Evolutionary conservation across 1,139 yeast genomes (phyloP).

Genomic region (Geotrichum citri-aurantii): DNA sequence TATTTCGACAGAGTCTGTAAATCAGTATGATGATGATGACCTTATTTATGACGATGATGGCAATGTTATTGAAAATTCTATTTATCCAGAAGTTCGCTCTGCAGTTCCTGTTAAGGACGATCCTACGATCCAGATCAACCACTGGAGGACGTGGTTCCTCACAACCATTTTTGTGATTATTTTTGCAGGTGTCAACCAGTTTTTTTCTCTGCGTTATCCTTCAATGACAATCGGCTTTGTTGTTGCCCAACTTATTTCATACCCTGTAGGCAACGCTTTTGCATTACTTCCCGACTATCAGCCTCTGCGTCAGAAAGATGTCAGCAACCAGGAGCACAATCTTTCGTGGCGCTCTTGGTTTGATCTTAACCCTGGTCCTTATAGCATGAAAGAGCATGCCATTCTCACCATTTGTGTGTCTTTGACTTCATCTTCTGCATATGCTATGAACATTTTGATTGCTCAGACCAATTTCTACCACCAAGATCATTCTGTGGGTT

Average conservation of each 20-base stretch:
- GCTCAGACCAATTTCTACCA: slow-evolving; percentile 42
- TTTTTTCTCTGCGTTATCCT: slow-evolving; percentile 48
- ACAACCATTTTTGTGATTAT: slow-evolving; percentile 30
- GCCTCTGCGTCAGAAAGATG: slow-evolving; percentile 22
- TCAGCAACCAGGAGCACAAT: slow-evolving; percentile 37
- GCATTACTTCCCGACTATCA: slow-evolving; percentile 43
- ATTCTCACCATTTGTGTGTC: slow-evolving; percentile 46
- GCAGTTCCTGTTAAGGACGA: slow-evolving; percentile 53
- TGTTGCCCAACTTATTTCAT: slow-evolving; percentile 50
- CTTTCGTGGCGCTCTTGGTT: slow-evolving; percentile 39
- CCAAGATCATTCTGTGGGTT: slow-evolving; percentile 46
- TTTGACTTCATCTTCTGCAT: slow-evolving; percentile 44
- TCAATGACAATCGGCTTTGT: slow-evolving; percentile 42
- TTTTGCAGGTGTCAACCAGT: slow-evolving; percentile 46
- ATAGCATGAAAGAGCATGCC: slow-evolving; percentile 53
- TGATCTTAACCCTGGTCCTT: slow-evolving; percentile 48
- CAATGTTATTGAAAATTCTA: slow-evolving; percentile 35
- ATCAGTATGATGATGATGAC: background rate
- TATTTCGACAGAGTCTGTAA: background rate
- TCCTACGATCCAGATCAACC: slow-evolving; percentile 41
- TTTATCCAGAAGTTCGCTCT: slow-evolving; percentile 57
- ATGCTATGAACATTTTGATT: slow-evolving; percentile 45
- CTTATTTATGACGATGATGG: slow-evolving; percentile 3
- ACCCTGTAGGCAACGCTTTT: slow-evolving; percentile 47
- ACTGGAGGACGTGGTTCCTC: slow-evolving; percentile 47